phyloP scores from a whole-genome alignment of 1,139 yeast species.

The Suhomyces kunorum region DNA sequence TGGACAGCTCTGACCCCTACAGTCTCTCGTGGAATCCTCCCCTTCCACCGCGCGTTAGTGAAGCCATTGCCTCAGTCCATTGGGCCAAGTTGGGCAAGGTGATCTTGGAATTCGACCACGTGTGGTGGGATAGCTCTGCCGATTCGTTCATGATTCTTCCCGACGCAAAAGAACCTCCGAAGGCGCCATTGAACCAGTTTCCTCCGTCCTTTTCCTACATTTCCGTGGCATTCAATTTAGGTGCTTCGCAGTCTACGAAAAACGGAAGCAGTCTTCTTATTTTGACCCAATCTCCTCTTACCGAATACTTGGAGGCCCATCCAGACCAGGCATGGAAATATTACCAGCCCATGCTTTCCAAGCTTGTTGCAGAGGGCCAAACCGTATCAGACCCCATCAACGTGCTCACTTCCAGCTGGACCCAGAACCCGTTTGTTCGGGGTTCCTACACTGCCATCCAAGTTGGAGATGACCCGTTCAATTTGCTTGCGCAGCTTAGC shows the following conservation, averaged over 20 bases:
- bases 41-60: constrained; percentile 49
- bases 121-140: constrained; percentile 62
- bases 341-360: constrained; percentile 37
- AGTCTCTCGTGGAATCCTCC: constrained; percentile 62
- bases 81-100: constrained; percentile 80
- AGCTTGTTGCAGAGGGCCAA: constrained; percentile 21
- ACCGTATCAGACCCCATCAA: constrained; percentile 45
- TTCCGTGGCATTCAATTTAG: constrained; percentile 33
- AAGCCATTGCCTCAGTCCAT: constrained; percentile 52
- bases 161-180: constrained; percentile 19
- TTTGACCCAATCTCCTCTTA: constrained; percentile 70
- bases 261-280: constrained; percentile 46
- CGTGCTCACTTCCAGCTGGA: constrained; percentile 65
- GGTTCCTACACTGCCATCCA: constrained; percentile 76
- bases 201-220: constrained; percentile 37
- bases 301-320: constrained; percentile 47
- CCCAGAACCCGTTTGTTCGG: constrained; percentile 62
- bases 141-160: constrained; percentile 57
- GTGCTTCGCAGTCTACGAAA: constrained; percentile 17
- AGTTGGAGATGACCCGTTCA: constrained; percentile 69
- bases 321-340: constrained; percentile 44
- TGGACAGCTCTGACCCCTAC: constrained; percentile 35
- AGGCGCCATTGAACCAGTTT: constrained; percentile 7
- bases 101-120: constrained; percentile 63
- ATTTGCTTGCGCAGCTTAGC: constrained; percentile 53